Percentiles rank a stretch among this genome's conserved stretches.
phyloP scores from a whole-genome alignment of 2,329 filamentous ascomycete genomes.

The Nannizziopsis arthrosporioides region DNA sequence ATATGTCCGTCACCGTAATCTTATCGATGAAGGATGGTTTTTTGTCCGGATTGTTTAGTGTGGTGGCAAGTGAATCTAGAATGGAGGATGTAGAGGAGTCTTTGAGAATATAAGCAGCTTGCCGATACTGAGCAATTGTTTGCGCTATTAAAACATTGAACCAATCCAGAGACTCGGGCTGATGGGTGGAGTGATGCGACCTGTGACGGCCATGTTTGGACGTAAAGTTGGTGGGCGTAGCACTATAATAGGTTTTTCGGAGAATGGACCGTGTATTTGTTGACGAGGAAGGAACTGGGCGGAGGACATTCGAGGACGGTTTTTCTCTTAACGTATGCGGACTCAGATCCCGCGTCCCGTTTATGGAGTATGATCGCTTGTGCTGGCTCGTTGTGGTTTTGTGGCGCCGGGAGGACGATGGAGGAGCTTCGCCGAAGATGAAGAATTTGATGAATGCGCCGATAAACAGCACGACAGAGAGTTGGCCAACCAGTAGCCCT shows the following conservation, averaged over 20 bases:
- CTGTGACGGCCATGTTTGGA: conserved; percentile 33
- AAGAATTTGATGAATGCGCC: conserved; percentile 99
- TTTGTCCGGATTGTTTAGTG: conserved; percentile 74
- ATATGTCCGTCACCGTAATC: conserved; percentile 87
- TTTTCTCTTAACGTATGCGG: conserved; percentile 36
- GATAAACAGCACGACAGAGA: conserved; percentile 81
- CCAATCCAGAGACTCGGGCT: conserved; percentile 95
- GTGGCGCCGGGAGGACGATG: conserved; percentile 66
- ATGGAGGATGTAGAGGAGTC: conserved; percentile 47
- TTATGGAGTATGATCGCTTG: conserved; percentile 58
- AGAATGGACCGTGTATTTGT: conserved; percentile 74
- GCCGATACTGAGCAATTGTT: conserved; percentile 88
- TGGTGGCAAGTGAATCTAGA: conserved; percentile 67
- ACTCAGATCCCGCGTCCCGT: conserved; percentile 31
- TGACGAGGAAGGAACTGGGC: conserved; percentile 62
- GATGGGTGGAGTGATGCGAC: conserved; percentile 58
- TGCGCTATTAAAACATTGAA: conserved; percentile 97
- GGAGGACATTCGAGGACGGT: conserved; percentile 55
- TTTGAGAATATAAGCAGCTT: conserved; percentile 83
- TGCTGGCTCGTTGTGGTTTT: conserved; percentile 67
- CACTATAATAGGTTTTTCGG: conserved; percentile 92
- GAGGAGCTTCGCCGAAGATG: conserved; percentile 91
- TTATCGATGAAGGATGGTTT: conserved; percentile 88
- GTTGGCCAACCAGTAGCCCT: conserved; percentile 82
- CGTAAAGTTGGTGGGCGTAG: conserved; percentile 31